Evolutionary conservation across 106 monocot species (phyloP), one percentile per base, ranked within the genome.

Genomic region (Chionographis japonica): DNA sequence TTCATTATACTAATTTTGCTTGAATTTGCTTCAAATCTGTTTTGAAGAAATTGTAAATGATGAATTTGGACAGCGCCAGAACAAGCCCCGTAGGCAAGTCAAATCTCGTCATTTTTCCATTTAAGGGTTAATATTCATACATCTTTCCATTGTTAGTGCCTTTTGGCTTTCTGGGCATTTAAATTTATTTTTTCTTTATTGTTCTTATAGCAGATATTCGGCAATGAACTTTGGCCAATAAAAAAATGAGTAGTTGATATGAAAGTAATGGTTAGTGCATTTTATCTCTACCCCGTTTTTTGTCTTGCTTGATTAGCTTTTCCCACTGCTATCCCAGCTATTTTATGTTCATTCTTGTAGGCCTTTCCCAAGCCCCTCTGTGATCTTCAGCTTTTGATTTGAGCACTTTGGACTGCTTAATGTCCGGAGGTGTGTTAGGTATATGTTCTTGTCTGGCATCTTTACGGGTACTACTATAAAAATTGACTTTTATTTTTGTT

Each of bases 21-120:
- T 43, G 3, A 14, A 56, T 52, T 58, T 56, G 15, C 40, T 39
- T 67, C 6, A 51, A n/a, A 52, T 50, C 50, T 53, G 9, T 19
- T 14, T 4, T 82, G 42, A 73, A 89, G 95, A 92, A n/a, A 52
- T 56, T 63, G 78, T 71, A 54, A 80, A 82, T 68, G 95, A 92
- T 58, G 97, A 98, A 77, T 68, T 77, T 75, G 83, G 79, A 9
- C 89, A 92, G 56, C 92, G 89, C 8, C 97, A 92, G 70, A 92
- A 87, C 68, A 98, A 98, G 73, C 97, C 97, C 62, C 92, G 92
- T 27, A 89, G 97, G 97, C 61, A 83, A 74, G 79, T 72, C 6
- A 35, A 78, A 66, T 15, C 39, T 3, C 40, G 9, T 37, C 6
- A 65, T 17, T 19, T 67, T 17, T 37, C 12, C 11, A 62, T 58